phyloP scores from a whole-genome alignment of 352 stramenopile genomes.

The Globisporangium orthogonon region DNA sequence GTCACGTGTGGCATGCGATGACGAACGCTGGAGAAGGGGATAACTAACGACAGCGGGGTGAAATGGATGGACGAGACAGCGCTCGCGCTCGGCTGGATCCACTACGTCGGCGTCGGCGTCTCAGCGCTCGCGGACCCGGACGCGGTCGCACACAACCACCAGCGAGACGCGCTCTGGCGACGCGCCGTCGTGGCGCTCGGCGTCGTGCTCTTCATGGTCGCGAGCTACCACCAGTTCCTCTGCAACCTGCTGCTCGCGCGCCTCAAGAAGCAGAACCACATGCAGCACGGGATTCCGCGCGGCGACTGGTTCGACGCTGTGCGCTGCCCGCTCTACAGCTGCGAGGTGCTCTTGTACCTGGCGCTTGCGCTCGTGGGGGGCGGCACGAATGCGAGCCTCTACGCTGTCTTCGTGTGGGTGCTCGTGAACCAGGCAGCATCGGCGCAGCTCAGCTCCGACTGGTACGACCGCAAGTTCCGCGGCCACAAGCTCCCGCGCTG shows the following conservation, averaged over 20 bases:
- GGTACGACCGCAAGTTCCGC: conserved; percentile 57
- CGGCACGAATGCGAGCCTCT: conserved; percentile 29
- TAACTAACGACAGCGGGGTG: too few species aligned
- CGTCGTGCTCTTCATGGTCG: conserved; percentile 31
- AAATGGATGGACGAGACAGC: conserved; percentile 11
- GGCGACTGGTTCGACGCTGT: conserved; percentile 66
- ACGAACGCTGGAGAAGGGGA: too few species aligned
- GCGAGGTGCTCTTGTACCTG: conserved; percentile 61
- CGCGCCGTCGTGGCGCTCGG: conserved; percentile 18
- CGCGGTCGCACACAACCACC: conserved; percentile 10
- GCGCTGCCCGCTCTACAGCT: conserved; percentile 54
- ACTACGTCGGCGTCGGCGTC: conserved; percentile 52
- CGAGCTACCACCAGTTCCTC: conserved; percentile 49
- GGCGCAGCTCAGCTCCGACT: conserved; percentile 42
- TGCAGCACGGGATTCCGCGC: conserved; percentile 44
- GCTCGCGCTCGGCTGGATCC: conserved; percentile 42
- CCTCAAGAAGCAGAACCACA: conserved; percentile 43
- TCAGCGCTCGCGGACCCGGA: conserved; percentile 38
- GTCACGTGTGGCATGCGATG: too few species aligned
- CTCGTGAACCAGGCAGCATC: conserved; percentile 56
- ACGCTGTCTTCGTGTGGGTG: conserved; percentile 50
- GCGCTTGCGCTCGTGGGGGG: conserved; percentile 37
- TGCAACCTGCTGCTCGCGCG: conserved; percentile 51
- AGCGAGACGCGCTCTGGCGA: conserved; percentile 14
- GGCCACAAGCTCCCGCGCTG: conserved; percentile 27